These are phyloP conservation scores for Colletotrichum neosansevieriae DNA, from an alignment of 2,329 filamentous ascomycete genomes.

Conservation along the genomic window DNA sequence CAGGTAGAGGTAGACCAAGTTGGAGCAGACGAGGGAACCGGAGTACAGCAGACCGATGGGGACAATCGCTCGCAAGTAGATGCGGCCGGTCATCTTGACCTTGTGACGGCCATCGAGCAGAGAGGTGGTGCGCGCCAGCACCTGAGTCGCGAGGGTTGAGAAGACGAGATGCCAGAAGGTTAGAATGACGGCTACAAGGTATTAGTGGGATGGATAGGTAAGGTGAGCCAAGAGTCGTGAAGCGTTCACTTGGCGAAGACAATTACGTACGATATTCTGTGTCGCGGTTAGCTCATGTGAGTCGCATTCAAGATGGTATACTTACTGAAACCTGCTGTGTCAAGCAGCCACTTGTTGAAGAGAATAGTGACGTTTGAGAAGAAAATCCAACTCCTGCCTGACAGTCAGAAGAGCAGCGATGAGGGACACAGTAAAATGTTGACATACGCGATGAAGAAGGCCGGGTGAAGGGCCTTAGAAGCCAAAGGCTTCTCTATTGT, in stretches of 20 bases:
- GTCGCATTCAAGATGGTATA: neutral
- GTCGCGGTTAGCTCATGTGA: conserved; percentile 40
- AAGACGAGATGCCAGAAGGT: conserved; percentile 78
- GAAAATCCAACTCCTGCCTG: conserved; percentile 79
- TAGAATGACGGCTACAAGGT: conserved; percentile 63
- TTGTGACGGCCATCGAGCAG: conserved; percentile 73
- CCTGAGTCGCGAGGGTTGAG: conserved; percentile 73
- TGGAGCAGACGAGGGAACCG: conserved; percentile 74
- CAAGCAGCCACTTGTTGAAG: conserved; percentile 92
- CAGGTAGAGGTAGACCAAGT: conserved; percentile 76
- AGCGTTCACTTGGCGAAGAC: conserved; percentile 3
- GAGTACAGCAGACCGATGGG: conserved; percentile 77
- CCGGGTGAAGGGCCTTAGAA: conserved; percentile 42
- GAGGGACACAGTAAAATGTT: neutral
- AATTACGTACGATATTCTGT: conserved; percentile 59
- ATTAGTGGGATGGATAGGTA: conserved; percentile 14
- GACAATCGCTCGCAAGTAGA: conserved; percentile 73
- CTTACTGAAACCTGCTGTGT: conserved; percentile 80
- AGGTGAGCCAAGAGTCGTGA: neutral
- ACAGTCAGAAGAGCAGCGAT: conserved; percentile 9
- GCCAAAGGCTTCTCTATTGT: conserved; percentile 43
- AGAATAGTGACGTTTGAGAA: conserved; percentile 88
- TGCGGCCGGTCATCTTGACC: conserved; percentile 69
- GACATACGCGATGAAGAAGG: conserved; percentile 51
- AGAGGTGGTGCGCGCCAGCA: conserved; percentile 72